These are phyloP conservation scores for Agaricales sp. DNA, from an alignment of 1,284 basidiomycete species.

Conservation along the genomic window DNA sequence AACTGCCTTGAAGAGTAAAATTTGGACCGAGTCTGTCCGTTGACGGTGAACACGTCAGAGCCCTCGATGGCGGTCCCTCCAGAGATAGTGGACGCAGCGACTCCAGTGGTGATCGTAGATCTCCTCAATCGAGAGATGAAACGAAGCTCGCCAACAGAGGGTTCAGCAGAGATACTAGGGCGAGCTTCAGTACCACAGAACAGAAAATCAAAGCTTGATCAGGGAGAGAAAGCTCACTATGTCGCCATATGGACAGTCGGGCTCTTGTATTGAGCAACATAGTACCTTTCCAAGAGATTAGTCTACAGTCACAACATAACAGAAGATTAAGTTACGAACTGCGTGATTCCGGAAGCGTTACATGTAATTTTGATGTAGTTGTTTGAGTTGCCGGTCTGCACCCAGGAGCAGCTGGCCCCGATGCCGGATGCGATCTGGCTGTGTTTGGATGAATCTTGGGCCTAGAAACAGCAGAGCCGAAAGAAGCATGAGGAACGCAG, in stretches of 20 bases:
- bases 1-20: constrained; percentile 27
- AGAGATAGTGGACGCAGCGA: constrained; percentile 16
- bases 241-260: constrained; percentile 27
- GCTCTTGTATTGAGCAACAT: constrained; percentile 22
- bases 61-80: constrained; percentile 28
- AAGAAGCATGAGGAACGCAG: neutral
- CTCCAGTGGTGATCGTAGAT: constrained; percentile 20
- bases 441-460: constrained; percentile 20
- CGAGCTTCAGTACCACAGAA: neutral
- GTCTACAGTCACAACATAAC: neutral
- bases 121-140: constrained; percentile 27
- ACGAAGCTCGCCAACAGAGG: constrained; percentile 27
- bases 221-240: constrained; percentile 15
- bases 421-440: constrained; percentile 24
- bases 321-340: constrained; percentile 13
- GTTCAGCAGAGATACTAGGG: constrained; percentile 20
- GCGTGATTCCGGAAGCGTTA: constrained; percentile 20
- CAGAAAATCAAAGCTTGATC: neutral
- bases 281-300: constrained; percentile 17
- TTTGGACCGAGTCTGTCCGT: constrained; percentile 27
- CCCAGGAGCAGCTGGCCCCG: constrained; percentile 21
- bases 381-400: constrained; percentile 19
- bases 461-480: constrained; percentile 8
- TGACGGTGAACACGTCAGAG: constrained; percentile 25
- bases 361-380: constrained; percentile 26